phyloP scores from a whole-genome alignment of 2,329 filamentous ascomycete species.

The Thelonectria rubi region DNA sequence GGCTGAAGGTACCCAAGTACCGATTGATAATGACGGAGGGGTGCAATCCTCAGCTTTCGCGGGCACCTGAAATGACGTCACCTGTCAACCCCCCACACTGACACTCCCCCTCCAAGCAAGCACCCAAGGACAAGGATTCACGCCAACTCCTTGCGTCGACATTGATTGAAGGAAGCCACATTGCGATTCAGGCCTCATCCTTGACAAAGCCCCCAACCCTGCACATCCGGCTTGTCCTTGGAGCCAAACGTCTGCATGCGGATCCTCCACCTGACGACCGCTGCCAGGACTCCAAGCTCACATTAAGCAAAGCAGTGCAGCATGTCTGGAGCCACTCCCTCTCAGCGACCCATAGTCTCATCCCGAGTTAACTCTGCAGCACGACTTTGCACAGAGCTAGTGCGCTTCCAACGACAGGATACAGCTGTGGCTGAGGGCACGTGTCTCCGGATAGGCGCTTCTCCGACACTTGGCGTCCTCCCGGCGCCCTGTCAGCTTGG shows the following conservation, averaged over 20 bases:
- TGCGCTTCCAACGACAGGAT: neutral
- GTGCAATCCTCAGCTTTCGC: neutral
- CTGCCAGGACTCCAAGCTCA: neutral
- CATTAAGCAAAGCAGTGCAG: neutral
- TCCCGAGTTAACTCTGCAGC: neutral
- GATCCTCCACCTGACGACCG: too few species aligned
- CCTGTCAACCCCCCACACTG: neutral
- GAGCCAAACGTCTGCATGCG: neutral
- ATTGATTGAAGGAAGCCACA: neutral
- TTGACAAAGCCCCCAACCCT: neutral
- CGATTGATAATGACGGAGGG: neutral
- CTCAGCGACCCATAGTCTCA: neutral
- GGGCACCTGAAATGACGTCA: slow-evolving; percentile 13
- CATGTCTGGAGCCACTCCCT: neutral
- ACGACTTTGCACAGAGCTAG: neutral
- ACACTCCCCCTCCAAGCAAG: neutral
- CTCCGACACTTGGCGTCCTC: neutral
- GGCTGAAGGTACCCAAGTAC: too few species aligned
- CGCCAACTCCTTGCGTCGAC: neutral
- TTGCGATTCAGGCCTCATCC: neutral
- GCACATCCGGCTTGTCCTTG: neutral
- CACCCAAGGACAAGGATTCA: slow-evolving; percentile 1
- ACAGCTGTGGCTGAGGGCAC: neutral
- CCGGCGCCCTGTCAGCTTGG: neutral
- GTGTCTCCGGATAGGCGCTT: neutral